Evolutionary conservation across 305 asterid species (phyloP).

Genomic region (Salvia sclarea): DNA sequence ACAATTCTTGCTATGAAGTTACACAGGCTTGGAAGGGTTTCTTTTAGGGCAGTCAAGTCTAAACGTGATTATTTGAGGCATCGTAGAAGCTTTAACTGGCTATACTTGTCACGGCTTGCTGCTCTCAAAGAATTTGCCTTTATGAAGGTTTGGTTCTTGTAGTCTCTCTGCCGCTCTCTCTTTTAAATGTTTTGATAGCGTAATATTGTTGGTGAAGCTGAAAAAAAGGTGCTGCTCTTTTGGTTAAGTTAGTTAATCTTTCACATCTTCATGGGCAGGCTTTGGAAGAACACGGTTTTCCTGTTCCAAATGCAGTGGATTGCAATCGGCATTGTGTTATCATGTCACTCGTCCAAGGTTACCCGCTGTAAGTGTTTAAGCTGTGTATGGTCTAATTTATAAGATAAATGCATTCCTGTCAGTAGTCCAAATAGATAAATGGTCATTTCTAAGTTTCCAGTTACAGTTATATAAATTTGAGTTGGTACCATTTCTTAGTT

Average conservation of each 20-base stretch:
- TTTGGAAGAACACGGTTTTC: conserved; percentile 80
- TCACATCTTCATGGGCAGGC: conserved; percentile 57
- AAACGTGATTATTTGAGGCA: conserved; percentile 98
- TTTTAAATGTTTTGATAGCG: conserved; percentile 4
- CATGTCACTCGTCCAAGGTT: conserved; percentile 92
- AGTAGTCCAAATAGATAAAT: not conserved
- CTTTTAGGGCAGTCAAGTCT: conserved; percentile 92
- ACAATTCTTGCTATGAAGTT: conserved; percentile 88
- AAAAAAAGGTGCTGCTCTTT: not conserved
- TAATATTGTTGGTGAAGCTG: conserved; percentile 16
- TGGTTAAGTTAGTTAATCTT: not conserved
- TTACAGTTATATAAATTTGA: not conserved
- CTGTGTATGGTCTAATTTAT: not conserved
- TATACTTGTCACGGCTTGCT: conserved; percentile 91
- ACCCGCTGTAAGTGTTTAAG: conserved; percentile 76
- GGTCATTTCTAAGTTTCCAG: not conserved
- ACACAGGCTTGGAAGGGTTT: conserved; percentile 92
- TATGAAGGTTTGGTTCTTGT: conserved; percentile 67
- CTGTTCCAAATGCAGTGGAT: conserved; percentile 94
- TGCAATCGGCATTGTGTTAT: conserved; percentile 90
- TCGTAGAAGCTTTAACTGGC: conserved; percentile 89
- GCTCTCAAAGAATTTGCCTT: conserved; percentile 95
- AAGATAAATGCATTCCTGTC: not conserved
- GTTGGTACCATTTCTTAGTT: not conserved
- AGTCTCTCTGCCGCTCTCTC: not conserved